Conservation (phyloP, 2,329 filamentous ascomycete species). For the Mycosphaerella arachidis region DNA sequence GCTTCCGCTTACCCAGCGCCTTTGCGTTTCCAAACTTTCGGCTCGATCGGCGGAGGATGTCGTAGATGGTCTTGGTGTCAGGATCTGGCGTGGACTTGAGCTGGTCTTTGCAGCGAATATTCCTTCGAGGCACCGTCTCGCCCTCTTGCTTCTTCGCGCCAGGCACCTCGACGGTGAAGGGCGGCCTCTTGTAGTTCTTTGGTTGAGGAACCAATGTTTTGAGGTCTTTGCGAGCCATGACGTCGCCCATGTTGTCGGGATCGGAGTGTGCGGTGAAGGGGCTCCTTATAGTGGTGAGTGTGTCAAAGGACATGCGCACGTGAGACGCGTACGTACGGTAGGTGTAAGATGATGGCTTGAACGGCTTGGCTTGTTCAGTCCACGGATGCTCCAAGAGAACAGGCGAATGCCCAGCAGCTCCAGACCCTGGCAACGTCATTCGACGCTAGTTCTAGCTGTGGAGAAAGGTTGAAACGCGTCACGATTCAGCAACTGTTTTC, state of each 20-base stretch:
- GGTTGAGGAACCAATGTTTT: conserved; percentile 48
- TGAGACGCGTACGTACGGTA: neutral
- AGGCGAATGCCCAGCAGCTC: neutral
- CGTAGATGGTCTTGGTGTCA: conserved; percentile 71
- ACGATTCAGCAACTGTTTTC: neutral
- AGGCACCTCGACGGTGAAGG: conserved; percentile 69
- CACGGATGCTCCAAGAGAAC: neutral
- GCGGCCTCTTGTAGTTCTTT: conserved; percentile 56
- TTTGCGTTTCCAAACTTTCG: conserved; percentile 51
- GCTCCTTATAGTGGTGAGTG: conserved; percentile 1
- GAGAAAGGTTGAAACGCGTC: neutral
- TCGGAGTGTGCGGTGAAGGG: conserved; percentile 2
- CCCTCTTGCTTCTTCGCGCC: conserved; percentile 66
- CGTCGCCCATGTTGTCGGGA: conserved; percentile 29
- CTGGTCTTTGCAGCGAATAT: conserved; percentile 65
- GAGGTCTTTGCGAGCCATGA: conserved; percentile 39
- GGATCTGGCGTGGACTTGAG: conserved; percentile 63
- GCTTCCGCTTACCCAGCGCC: conserved; percentile 61
- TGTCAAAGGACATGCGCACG: conserved; percentile 21
- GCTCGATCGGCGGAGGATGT: conserved; percentile 68
- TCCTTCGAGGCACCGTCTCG: conserved; percentile 78
- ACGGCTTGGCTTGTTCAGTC: neutral
- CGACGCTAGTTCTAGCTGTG: neutral
- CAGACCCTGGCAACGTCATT: neutral
- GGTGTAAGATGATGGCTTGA: conserved; percentile 1